Conservation (phyloP, 805 yeast species). For the Saccharomyces mikatae region DNA sequence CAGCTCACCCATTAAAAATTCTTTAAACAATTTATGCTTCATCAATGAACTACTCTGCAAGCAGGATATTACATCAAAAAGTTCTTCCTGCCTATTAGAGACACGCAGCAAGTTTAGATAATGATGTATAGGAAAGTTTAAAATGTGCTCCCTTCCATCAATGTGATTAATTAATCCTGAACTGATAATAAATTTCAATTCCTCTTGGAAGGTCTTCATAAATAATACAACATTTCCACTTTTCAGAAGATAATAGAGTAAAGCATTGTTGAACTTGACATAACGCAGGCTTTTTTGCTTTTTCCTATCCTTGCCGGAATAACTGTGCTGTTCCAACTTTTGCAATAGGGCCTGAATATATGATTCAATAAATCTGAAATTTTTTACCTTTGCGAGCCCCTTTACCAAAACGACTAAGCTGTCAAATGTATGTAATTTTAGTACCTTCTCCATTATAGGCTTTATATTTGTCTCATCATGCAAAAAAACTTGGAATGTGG, state of each 20-base stretch:
- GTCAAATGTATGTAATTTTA: constrained; percentile 16
- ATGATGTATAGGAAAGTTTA: constrained; percentile 6
- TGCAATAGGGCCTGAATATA: constrained; percentile 18
- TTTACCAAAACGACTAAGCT: constrained; percentile 14
- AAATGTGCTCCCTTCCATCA: neutral
- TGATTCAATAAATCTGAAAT: constrained; percentile 12
- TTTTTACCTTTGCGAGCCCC: constrained; percentile 9
- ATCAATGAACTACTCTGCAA: constrained; percentile 7
- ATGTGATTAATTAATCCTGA: neutral
- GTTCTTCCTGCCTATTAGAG: constrained; percentile 21
- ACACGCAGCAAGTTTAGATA: constrained; percentile 8
- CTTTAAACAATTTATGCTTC: constrained; percentile 12
- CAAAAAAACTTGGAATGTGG: constrained; percentile 22
- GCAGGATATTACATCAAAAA: constrained; percentile 15
- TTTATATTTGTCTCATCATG: constrained; percentile 8
- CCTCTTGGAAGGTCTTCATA: constrained; percentile 10
- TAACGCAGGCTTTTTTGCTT: constrained; percentile 1
- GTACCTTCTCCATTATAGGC: constrained; percentile 11
- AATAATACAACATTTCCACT: constrained; percentile 19
- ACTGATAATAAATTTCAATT: constrained; percentile 5
- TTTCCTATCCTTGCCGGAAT: neutral
- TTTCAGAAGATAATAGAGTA: constrained; percentile 14
- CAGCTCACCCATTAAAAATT: constrained; percentile 16
- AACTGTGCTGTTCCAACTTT: constrained; percentile 8
- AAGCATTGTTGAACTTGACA: constrained; percentile 16